These are phyloP conservation scores for Wickerhamiella alocasiicola DNA, from an alignment of 805 yeast species.

Conservation along the genomic window DNA sequence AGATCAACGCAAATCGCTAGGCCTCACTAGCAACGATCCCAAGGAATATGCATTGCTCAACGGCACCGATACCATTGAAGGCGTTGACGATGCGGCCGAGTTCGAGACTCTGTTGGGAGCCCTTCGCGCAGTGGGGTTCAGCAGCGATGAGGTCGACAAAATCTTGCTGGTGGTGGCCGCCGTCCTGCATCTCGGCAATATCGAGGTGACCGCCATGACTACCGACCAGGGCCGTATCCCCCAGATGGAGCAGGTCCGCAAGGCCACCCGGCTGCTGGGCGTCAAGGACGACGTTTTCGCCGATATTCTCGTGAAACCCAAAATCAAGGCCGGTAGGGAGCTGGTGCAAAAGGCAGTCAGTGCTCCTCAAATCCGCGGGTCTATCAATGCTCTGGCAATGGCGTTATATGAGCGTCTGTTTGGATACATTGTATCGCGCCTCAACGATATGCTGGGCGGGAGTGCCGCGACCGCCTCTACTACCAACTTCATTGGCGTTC, in stretches of 20 bases:
- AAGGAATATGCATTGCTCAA: slow-evolving; percentile 46
- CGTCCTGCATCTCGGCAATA: slow-evolving; percentile 75
- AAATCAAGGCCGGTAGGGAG: slow-evolving; percentile 85
- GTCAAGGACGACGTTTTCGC: slow-evolving; percentile 42
- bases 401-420: slow-evolving; percentile 76
- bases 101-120: slow-evolving; percentile 53
- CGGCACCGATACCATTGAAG: slow-evolving; percentile 43
- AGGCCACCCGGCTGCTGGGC: slow-evolving; percentile 52
- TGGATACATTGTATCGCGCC: slow-evolving; percentile 58
- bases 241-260: slow-evolving; percentile 39
- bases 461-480: slow-evolving; percentile 30
- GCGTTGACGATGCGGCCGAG: slow-evolving; percentile 65
- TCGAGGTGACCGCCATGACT: slow-evolving; percentile 50
- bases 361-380: slow-evolving; percentile 64
- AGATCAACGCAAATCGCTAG: slow-evolving; percentile 27
- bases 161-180: slow-evolving; percentile 60
- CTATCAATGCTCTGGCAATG: slow-evolving; percentile 80
- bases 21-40: slow-evolving; percentile 35
- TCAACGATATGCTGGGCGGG: slow-evolving; percentile 52
- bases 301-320: slow-evolving; percentile 58
- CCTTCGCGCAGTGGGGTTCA: slow-evolving; percentile 60
- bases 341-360: slow-evolving; percentile 66
- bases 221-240: slow-evolving; percentile 66
- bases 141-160: slow-evolving; percentile 38
- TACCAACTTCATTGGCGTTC: slow-evolving; percentile 57